Evolutionary conservation across 1,139 yeast species (phyloP).

Genomic region (Pichia inconspicua): DNA sequence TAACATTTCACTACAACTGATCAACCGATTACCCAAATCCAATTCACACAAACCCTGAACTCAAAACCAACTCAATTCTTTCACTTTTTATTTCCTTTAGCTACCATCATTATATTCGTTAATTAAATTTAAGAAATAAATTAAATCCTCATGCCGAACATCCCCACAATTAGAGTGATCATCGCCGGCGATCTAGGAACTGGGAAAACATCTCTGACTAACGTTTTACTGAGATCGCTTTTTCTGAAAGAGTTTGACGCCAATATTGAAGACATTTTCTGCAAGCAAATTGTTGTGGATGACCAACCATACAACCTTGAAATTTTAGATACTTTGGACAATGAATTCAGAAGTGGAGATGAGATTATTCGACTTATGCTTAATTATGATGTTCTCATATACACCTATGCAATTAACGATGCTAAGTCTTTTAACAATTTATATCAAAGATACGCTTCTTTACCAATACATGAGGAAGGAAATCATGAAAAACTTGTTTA

Average conservation of each 20-base stretch:
- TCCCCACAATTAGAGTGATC: slow-evolving; percentile 33
- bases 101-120: too few species aligned
- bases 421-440: slow-evolving; percentile 18
- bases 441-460: slow-evolving; percentile 7
- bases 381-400: slow-evolving; percentile 42
- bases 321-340: slow-evolving; percentile 49
- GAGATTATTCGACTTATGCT: slow-evolving; percentile 33
- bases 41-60: too few species aligned
- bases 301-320: slow-evolving; percentile 39
- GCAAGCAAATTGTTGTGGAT: slow-evolving; percentile 26
- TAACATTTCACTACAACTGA: too few species aligned
- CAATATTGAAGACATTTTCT: slow-evolving; percentile 46
- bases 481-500: slow-evolving; percentile 5
- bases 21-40: too few species aligned
- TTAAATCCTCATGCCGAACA: background rate
- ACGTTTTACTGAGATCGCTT: slow-evolving; percentile 42
- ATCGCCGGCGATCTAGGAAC: slow-evolving; percentile 49
- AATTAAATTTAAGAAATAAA: background rate
- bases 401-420: slow-evolving; percentile 44
- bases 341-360: slow-evolving; percentile 37
- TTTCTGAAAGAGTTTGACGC: slow-evolving; percentile 48
- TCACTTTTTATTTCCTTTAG: background rate
- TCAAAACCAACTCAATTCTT: background rate
- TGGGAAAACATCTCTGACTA: slow-evolving; percentile 49
- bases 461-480: slow-evolving; percentile 13